Evolutionary conservation across 768 basidiomycete species (phyloP), one percentile per base, ranked within the genome.

Genomic region (Lactarius tabidus): DNA sequence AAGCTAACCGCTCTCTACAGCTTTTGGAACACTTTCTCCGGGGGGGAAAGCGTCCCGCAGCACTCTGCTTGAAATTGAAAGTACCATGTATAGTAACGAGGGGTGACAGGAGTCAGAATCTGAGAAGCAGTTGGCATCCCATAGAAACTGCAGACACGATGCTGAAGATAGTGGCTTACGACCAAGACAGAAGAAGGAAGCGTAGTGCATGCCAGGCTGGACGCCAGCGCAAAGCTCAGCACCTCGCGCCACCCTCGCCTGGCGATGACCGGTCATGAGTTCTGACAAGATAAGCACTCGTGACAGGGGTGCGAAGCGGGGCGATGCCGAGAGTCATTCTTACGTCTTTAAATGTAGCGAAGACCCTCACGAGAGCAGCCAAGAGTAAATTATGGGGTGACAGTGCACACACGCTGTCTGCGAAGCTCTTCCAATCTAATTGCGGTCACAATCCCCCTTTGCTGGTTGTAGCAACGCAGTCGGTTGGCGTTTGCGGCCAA

Each of bases 251-350:
- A 28, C 31, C 23, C 10, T 17, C 31, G n/a, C 10, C 10, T 9
- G 55, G 59, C 61, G 59, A 65, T 65, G 64, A 61, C 10, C 6
- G 55, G 59, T 65, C 64, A 65, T 65, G 64, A 61, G 64, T 43
- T 31, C 39, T 29, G 1, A 36, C 48, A 15, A 48, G 64, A 65
- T 65, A 65, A 65, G 64, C 45, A 56, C 59, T 23, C 35, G 64
- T 65, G 64, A 61, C 64, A 56, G 41, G 45, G 39, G 64, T 56
- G 54, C 52, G 51, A 56, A 55, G 59, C 29, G 51, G 26, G 9
- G 29, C 26, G 51, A 35, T 20, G 52, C n/a, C 7, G 2, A 45
- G 33, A 29, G 58, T 64, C 58, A 51, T 57, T 18, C 55, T 65
- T 65, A 65, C 64, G 64, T 65, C 59, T 60, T 60, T 18, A 7